Evolutionary conservation across 2,329 filamentous ascomycete species (phyloP).

Genomic region (Diaporthe ampelina): DNA sequence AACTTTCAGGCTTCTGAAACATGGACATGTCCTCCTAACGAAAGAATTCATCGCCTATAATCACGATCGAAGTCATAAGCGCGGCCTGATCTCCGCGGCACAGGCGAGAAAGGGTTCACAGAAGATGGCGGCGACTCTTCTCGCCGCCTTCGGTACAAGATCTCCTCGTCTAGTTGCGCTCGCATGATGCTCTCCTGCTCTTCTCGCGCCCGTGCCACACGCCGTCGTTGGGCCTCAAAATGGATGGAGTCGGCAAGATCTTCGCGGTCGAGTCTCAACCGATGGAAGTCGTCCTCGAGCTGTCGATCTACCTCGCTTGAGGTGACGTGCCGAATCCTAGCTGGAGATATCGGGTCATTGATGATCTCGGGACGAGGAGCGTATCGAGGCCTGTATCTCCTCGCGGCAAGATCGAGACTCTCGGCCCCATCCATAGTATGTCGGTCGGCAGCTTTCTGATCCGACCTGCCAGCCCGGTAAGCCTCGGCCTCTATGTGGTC

Average conservation of each 20-base stretch:
- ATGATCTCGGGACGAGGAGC: slow-evolving; percentile 18
- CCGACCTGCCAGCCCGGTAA: slow-evolving; percentile 29
- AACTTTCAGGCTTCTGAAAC: neutral
- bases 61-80: slow-evolving; percentile 18
- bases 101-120: neutral
- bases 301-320: slow-evolving; percentile 38
- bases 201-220: slow-evolving; percentile 20
- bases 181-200: slow-evolving; percentile 34
- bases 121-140: neutral
- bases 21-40: neutral
- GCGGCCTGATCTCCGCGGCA: neutral
- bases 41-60: slow-evolving; percentile 15
- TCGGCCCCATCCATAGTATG: slow-evolving; percentile 1
- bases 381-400: slow-evolving; percentile 27
- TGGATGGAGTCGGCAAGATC: neutral
- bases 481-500: slow-evolving; percentile 23
- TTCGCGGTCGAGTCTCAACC: neutral
- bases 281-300: slow-evolving; percentile 19
- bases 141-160: slow-evolving; percentile 12
- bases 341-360: neutral
- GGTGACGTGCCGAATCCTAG: slow-evolving; percentile 26
- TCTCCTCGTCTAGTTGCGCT: slow-evolving; percentile 1
- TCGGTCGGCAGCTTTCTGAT: slow-evolving; percentile 25
- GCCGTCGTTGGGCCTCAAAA: slow-evolving; percentile 11
- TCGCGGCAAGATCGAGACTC: slow-evolving; percentile 15